phyloP scores from a whole-genome alignment of 805 yeast genomes.

The Clavispora asparagi region DNA sequence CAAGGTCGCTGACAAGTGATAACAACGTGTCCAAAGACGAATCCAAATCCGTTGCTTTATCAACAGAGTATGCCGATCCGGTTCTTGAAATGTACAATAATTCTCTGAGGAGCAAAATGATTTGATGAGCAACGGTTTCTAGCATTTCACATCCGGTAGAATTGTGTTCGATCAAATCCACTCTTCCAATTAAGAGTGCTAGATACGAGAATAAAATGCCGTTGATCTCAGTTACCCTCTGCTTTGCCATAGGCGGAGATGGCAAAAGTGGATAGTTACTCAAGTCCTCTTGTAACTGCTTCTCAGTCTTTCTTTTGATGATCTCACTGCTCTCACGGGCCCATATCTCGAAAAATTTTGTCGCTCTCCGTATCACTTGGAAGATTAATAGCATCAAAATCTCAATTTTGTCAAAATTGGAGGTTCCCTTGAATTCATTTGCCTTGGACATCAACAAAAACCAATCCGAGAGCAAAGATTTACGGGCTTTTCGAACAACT shows the following conservation, averaged over 20 bases:
- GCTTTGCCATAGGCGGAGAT: slow-evolving; percentile 57
- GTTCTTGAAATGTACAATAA: slow-evolving; percentile 54
- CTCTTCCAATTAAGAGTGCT: slow-evolving; percentile 66
- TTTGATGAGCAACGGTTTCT: slow-evolving; percentile 64
- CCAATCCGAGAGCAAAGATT: slow-evolving; percentile 71
- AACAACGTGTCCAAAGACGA: slow-evolving; percentile 52
- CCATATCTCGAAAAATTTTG: slow-evolving; percentile 68
- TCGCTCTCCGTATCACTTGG: slow-evolving; percentile 62
- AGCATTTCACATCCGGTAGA: slow-evolving; percentile 62
- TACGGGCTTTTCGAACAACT: slow-evolving; percentile 57
- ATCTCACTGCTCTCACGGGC: slow-evolving; percentile 52
- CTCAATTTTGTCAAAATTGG: slow-evolving; percentile 52
- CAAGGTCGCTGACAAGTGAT: slow-evolving; percentile 59
- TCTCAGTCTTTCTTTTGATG: slow-evolving; percentile 32
- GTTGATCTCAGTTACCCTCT: slow-evolving; percentile 60
- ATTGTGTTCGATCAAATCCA: slow-evolving; percentile 74
- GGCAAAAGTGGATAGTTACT: slow-evolving; percentile 42
- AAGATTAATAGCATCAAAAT: slow-evolving; percentile 58
- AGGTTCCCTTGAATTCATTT: slow-evolving; percentile 64
- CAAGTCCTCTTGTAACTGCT: slow-evolving; percentile 30
- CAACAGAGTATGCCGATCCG: slow-evolving; percentile 35
- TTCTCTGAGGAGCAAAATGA: slow-evolving; percentile 60
- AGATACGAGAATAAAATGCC: slow-evolving; percentile 55
- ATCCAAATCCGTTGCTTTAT: slow-evolving; percentile 40
- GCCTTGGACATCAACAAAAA: slow-evolving; percentile 72